Evolutionary conservation across 2,329 filamentous ascomycete species (phyloP).

Genomic region (Phialemoniopsis sp.): DNA sequence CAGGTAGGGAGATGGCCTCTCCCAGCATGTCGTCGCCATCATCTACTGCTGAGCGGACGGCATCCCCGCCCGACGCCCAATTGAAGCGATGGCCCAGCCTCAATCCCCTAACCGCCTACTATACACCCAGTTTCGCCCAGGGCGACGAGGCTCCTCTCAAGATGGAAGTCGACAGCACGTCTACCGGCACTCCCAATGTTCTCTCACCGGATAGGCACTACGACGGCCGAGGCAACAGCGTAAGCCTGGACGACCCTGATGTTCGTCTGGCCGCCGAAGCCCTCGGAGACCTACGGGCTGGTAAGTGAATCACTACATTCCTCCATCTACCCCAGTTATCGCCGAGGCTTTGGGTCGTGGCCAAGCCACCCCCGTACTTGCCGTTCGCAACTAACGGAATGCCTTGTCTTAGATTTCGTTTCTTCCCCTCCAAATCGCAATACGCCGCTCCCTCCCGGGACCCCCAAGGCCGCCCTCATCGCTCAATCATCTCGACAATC

Average conservation of each 20-base stretch:
- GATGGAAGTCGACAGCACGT: slow-evolving; percentile 45
- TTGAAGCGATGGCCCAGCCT: slow-evolving; percentile 36
- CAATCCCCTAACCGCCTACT: slow-evolving; percentile 45
- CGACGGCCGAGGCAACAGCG: slow-evolving; percentile 42
- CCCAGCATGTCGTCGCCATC: slow-evolving; percentile 5
- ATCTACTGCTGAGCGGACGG: slow-evolving; percentile 19
- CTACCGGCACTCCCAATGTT: slow-evolving; percentile 30
- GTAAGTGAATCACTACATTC: slow-evolving; percentile 37
- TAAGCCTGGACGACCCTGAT: slow-evolving; percentile 62
- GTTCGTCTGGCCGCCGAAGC: slow-evolving; percentile 71
- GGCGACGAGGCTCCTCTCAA: slow-evolving; percentile 37
- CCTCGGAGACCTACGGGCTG: slow-evolving; percentile 68
- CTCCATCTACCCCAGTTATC: too few relatives aligned
- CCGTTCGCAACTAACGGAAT: slow-evolving; percentile 1
- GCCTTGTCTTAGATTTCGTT: slow-evolving; percentile 50
- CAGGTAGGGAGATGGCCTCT: slow-evolving; percentile 12
- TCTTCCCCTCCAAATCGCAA: slow-evolving; percentile 54
- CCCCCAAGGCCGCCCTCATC: slow-evolving; percentile 17
- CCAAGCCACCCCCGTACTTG: too few relatives aligned
- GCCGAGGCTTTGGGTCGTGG: too few relatives aligned
- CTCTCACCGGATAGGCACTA: slow-evolving; percentile 41
- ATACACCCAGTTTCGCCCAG: slow-evolving; percentile 37
- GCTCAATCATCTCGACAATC: slow-evolving; percentile 43
- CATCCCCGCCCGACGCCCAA: background rate
- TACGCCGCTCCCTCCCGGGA: slow-evolving; percentile 29